Evolutionary conservation across 169 alveolate species (phyloP).

Genomic region (Eimeria tenella): DNA sequence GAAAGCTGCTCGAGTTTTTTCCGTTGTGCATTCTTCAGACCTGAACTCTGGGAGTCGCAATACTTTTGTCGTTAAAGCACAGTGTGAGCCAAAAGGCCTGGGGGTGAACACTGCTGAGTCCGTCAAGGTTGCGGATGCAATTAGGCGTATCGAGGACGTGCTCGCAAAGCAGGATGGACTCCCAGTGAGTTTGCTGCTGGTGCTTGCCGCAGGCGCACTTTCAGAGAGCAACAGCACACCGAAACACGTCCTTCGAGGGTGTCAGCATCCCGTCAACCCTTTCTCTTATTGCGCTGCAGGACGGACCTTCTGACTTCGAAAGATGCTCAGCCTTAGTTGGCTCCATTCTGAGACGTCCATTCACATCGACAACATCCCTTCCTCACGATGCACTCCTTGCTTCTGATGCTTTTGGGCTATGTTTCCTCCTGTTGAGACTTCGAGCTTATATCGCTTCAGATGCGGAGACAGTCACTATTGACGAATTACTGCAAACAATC

Average conservation of each 20-base stretch:
- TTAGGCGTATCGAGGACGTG: background rate
- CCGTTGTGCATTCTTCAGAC: background rate
- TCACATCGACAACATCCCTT: background rate
- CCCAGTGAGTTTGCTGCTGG: background rate
- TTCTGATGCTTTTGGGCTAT: constrained; percentile 15
- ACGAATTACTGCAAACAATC: constrained; percentile 17
- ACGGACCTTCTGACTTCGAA: background rate
- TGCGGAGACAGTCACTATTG: constrained; percentile 1
- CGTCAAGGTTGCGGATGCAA: background rate
- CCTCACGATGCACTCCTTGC: background rate
- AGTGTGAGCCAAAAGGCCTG: constrained; percentile 45
- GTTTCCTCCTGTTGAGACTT: background rate
- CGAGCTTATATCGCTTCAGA: background rate
- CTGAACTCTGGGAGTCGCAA: background rate
- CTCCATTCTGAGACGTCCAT: background rate
- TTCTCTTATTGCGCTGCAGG: background rate
- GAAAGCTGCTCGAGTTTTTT: no score
- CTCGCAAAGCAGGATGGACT: background rate
- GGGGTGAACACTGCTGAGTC: constrained; percentile 31
- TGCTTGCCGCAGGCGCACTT: background rate
- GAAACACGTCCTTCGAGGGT: no score
- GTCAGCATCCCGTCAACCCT: no score
- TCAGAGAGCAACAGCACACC: no score
- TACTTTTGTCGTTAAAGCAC: constrained; percentile 33
- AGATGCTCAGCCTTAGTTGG: background rate